phyloP scores from a whole-genome alignment of 1,139 yeast species.

The Hanseniaspora uvarum region DNA sequence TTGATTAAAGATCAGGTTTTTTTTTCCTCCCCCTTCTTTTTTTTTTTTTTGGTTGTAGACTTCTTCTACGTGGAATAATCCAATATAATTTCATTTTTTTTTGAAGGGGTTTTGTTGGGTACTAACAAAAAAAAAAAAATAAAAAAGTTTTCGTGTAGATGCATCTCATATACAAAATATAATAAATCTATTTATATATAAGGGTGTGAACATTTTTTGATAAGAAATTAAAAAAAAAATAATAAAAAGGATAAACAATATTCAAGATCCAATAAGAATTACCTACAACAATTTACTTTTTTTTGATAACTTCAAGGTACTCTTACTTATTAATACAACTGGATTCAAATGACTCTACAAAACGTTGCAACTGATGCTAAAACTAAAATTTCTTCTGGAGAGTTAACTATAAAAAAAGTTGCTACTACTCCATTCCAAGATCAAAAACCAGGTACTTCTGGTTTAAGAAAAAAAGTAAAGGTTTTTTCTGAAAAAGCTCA shows the following conservation, averaged over 20 bases:
- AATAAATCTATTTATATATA: neutral
- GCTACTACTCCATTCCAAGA: slow-evolving; percentile 70
- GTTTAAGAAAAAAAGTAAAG: slow-evolving; percentile 79
- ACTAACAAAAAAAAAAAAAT: neutral
- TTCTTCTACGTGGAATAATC: no score
- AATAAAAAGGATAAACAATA: no score
- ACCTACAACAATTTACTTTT: no score
- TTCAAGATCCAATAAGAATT: no score
- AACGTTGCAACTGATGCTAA: neutral
- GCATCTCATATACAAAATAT: neutral
- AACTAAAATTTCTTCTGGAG: neutral
- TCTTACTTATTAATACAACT: no score
- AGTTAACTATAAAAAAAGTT: slow-evolving; percentile 3
- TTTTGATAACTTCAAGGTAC: no score
- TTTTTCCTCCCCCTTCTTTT: neutral
- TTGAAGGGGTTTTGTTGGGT: neutral
- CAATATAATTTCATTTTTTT: no score
- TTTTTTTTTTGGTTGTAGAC: neutral
- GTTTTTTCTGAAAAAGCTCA: slow-evolving; percentile 64
- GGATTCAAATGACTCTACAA: slow-evolving; percentile 3
- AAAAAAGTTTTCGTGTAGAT: neutral
- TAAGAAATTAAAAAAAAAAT: no score
- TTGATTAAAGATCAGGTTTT: no score
- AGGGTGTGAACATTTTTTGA: no score
- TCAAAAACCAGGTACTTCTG: slow-evolving; percentile 97